phyloP scores from a whole-genome alignment of 116 monocot genomes.

The Zostera marina region DNA sequence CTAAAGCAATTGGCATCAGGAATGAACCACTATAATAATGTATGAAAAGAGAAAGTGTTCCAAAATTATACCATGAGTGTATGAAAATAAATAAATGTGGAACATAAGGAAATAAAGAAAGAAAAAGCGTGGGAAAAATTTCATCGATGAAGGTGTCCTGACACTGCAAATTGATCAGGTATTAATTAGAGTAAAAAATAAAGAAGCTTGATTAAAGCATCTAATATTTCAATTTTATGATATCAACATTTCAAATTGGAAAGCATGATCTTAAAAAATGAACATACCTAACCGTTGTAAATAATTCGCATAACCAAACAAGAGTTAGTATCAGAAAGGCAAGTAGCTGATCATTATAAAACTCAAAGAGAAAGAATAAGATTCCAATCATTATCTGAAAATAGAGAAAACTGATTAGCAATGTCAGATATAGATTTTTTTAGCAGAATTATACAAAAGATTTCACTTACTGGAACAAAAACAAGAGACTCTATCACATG shows the following conservation, averaged over 20 bases:
- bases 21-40: background rate
- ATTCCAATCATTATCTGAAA: conserved; percentile 98
- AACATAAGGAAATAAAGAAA: conserved; percentile 88
- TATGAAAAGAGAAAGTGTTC: no score
- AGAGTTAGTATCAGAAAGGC: conserved; percentile 90
- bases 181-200: background rate
- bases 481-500: conserved; percentile 97
- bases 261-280: background rate
- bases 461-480: conserved; percentile 80
- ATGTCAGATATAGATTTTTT: no score
- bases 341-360: conserved; percentile 95
- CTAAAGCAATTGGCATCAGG: conserved; percentile 1
- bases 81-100: conserved; percentile 96
- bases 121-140: conserved; percentile 98
- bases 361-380: conserved; percentile 96
- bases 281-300: conserved; percentile 86
- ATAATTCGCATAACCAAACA: conserved; percentile 98
- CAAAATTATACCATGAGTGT: conserved; percentile 60
- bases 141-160: conserved; percentile 92
- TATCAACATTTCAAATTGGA: background rate
- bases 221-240: no score
- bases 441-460: background rate
- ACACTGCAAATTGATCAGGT: conserved; percentile 47
- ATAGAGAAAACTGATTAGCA: background rate
- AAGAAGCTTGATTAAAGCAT: background rate